Conservation (phyloP, 1,139 yeast species). For the Ogataea hybrid region DNA sequence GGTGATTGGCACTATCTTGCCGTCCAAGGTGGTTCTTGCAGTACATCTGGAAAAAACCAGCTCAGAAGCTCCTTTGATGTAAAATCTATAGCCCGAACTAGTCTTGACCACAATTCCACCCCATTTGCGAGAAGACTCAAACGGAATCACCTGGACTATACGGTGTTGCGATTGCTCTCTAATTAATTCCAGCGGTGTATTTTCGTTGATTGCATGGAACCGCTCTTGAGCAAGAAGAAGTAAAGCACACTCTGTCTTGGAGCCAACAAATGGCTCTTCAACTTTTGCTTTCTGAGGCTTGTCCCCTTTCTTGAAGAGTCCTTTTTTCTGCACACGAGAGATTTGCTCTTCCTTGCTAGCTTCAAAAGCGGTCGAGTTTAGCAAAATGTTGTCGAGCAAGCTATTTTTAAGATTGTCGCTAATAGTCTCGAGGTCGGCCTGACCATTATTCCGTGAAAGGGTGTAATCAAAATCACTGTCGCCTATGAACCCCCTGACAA, state of each 20-base stretch:
- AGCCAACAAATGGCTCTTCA: constrained; percentile 74
- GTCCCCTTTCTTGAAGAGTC: neutral
- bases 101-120: constrained; percentile 68
- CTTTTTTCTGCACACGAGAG: constrained; percentile 6
- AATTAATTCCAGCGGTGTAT: constrained; percentile 38
- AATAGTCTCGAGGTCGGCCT: constrained; percentile 4
- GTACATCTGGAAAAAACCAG: constrained; percentile 65
- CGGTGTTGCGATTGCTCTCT: constrained; percentile 38
- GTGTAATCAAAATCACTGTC: constrained; percentile 45
- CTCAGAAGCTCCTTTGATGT: constrained; percentile 94
- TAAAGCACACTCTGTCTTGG: constrained; percentile 92
- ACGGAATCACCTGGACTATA: constrained; percentile 76
- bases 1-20: constrained; percentile 30
- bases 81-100: constrained; percentile 55
- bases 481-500: constrained; percentile 73
- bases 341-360: constrained; percentile 38
- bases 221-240: constrained; percentile 63
- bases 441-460: constrained; percentile 2
- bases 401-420: constrained; percentile 34
- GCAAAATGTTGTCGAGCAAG: constrained; percentile 59
- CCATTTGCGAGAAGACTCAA: constrained; percentile 92
- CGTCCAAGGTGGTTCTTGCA: constrained; percentile 35
- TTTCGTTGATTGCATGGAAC: constrained; percentile 46
- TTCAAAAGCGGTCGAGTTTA: constrained; percentile 91
- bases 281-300: neutral